These are phyloP conservation scores for Barbatosphaeria neglecta DNA, from an alignment of 495 filamentous ascomycete species.

Conservation along the genomic window DNA sequence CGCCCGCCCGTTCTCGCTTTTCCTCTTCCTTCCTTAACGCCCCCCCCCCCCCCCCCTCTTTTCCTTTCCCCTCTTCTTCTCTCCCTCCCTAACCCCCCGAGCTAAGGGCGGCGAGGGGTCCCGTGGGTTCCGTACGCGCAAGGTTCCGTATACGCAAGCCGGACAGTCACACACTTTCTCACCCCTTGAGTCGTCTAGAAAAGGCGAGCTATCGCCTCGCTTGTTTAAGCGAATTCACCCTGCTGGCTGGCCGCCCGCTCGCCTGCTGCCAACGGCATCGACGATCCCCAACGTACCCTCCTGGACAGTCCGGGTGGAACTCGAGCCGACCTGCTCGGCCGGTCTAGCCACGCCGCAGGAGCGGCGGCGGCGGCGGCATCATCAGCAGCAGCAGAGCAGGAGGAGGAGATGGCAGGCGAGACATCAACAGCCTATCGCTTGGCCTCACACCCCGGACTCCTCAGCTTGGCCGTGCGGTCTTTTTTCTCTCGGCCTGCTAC, in stretches of 20 bases:
- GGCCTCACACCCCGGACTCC: neutral
- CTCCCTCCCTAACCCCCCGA: too few species aligned
- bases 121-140: too few species aligned
- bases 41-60: neutral
- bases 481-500: too few species aligned
- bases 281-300: neutral
- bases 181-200: too few species aligned
- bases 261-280: neutral
- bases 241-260: neutral
- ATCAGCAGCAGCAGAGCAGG: neutral
- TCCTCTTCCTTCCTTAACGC: neutral
- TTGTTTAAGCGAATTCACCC: neutral
- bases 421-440: neutral
- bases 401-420: neutral
- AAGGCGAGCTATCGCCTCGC: neutral
- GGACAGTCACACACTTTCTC: too few species aligned
- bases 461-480: neutral
- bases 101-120: neutral
- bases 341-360: too few species aligned
- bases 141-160: too few species aligned
- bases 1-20: neutral
- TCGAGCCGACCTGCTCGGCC: neutral
- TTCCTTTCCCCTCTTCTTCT: neutral
- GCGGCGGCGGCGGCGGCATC: too few species aligned
- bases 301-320: neutral